phyloP scores from a whole-genome alignment of 2,329 filamentous ascomycete species.

The Diaporthe eres region DNA sequence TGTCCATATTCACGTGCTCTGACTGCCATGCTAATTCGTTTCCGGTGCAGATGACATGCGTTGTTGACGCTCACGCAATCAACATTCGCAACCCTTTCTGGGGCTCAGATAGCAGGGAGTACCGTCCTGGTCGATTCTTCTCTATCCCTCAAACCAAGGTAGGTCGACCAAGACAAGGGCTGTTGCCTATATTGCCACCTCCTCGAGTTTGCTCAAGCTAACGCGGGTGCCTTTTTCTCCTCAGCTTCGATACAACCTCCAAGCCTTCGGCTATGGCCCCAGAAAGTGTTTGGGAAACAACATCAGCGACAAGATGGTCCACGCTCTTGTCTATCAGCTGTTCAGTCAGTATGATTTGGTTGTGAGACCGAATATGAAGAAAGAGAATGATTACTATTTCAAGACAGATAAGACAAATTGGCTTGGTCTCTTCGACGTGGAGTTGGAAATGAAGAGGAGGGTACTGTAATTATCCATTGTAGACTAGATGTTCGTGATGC shows the following conservation, averaged over 20 bases:
- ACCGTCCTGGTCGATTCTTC: conserved; percentile 10
- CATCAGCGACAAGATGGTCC: conserved; percentile 19
- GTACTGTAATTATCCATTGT: background rate
- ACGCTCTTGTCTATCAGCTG: conserved; percentile 8
- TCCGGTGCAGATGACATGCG: background rate
- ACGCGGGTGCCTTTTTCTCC: background rate
- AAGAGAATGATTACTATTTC: conserved; percentile 24
- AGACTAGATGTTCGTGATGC: background rate
- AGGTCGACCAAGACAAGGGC: too few species aligned
- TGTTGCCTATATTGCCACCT: too few species aligned
- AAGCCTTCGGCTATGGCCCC: conserved; percentile 10
- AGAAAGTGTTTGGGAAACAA: conserved; percentile 10
- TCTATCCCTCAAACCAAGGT: conserved; percentile 1
- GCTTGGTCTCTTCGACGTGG: conserved; percentile 9
- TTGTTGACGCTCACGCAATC: conserved; percentile 19
- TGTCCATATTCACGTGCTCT: accelerated
- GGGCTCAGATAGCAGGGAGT: conserved; percentile 1
- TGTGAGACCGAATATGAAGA: conserved; percentile 15
- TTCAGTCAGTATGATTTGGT: background rate
- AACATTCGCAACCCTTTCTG: conserved; percentile 17
- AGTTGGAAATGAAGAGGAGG: conserved; percentile 2
- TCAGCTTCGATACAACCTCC: conserved; percentile 12
- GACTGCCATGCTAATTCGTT: background rate
- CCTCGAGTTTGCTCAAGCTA: background rate
- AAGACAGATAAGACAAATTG: conserved; percentile 14